A percentile compares a stretch with the other conserved stretches of the same genome.
Evolutionary conservation across 2,329 filamentous ascomycete species (phyloP).

Genomic region (Fusarium azukiicola): DNA sequence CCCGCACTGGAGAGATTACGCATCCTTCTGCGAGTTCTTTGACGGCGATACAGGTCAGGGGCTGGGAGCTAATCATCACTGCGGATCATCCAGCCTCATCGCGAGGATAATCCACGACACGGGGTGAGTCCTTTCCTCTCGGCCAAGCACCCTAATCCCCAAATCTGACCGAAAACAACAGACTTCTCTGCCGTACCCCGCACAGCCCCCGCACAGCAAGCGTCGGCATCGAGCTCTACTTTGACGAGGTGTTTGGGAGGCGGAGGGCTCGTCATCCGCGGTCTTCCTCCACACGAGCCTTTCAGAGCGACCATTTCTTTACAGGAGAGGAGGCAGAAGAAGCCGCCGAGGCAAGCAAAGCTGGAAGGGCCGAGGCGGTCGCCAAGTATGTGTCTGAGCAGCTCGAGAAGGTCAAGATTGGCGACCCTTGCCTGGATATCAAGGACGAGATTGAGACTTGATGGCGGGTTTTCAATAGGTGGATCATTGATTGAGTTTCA

Average conservation of each 20-base stretch:
- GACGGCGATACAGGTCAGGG: conserved; percentile 95
- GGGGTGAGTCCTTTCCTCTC: conserved; percentile 80
- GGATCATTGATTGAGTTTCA: too few relatives aligned
- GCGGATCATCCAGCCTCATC: conserved; percentile 97
- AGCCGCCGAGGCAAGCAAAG: neutral
- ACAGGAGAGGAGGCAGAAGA: neutral
- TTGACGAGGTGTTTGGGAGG: conserved; percentile 89
- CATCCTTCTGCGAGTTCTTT: conserved; percentile 98
- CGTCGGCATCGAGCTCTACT: conserved; percentile 93
- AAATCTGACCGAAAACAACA: conserved; percentile 57
- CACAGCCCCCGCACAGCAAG: conserved; percentile 95
- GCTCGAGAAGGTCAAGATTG: conserved; percentile 8
- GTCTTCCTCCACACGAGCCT: conserved; percentile 73
- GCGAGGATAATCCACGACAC: conserved; percentile 99
- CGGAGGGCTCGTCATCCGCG: conserved; percentile 82
- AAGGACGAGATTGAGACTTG: conserved; percentile 1
- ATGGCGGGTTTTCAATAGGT: too few relatives aligned
- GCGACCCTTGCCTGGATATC: neutral
- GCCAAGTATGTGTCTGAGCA: neutral
- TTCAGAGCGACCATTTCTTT: too few relatives aligned
- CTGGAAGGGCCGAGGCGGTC: neutral
- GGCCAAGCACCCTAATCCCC: too few relatives aligned
- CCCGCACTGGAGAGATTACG: conserved; percentile 91
- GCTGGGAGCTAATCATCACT: conserved; percentile 95
- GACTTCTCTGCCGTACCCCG: conserved; percentile 92